phyloP scores from a whole-genome alignment of 2,329 filamentous ascomycete genomes.

The Botrytis squamosa region DNA sequence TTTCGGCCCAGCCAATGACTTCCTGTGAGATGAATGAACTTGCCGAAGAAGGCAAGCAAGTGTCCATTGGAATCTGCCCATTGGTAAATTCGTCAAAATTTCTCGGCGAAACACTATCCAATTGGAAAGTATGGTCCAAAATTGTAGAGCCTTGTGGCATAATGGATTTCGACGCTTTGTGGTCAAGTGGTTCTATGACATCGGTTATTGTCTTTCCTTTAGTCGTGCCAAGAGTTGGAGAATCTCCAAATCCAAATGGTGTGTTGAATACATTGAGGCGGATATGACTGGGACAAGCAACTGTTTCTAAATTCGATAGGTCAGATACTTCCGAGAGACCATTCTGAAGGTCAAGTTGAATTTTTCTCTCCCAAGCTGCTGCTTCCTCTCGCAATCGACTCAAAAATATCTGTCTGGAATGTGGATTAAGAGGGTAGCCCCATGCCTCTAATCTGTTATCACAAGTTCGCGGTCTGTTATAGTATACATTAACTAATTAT shows the following conservation, averaged over 20 bases:
- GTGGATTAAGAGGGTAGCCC: slow-evolving; percentile 12
- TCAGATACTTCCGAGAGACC: neutral
- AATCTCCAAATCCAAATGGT: neutral
- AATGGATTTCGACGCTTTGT: neutral
- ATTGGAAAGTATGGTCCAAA: neutral
- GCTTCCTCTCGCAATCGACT: neutral
- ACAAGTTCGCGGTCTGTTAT: slow-evolving; percentile 10
- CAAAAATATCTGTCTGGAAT: slow-evolving; percentile 11
- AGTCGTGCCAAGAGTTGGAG: slow-evolving; percentile 7
- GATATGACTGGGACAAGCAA: neutral
- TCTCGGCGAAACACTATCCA: neutral
- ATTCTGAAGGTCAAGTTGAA: neutral
- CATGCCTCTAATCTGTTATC: slow-evolving; percentile 18
- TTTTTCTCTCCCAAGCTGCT: slow-evolving; percentile 1
- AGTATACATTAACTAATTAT: neutral
- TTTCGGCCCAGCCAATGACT: neutral
- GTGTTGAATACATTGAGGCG: neutral
- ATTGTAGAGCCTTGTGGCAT: neutral
- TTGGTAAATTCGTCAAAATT: neutral
- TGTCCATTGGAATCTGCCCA: neutral
- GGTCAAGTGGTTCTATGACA: neutral
- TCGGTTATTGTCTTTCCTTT: neutral
- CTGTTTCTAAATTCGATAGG: neutral
- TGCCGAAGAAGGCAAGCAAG: neutral
- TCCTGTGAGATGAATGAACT: neutral